phyloP scores from a whole-genome alignment of 2,329 filamentous ascomycete genomes.

The Penicillium sp. region DNA sequence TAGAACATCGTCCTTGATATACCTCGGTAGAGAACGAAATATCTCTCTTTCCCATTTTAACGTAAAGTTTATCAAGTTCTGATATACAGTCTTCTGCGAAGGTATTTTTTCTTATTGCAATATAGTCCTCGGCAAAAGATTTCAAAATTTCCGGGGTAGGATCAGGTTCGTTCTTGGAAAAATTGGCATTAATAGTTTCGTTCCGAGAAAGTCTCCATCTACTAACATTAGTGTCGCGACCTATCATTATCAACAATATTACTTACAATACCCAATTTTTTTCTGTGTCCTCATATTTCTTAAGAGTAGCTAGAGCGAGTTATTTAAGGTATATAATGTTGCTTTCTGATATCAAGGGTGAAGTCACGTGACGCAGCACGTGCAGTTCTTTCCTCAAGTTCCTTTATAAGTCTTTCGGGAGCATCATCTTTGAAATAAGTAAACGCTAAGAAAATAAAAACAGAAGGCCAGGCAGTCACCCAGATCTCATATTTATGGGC shows the following conservation, averaged over 20 bases:
- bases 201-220: constrained; percentile 20
- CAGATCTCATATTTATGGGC: not conserved
- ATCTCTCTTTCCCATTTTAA: constrained; percentile 1
- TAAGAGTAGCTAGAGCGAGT: constrained; percentile 10
- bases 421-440: not conserved
- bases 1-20: not conserved
- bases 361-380: constrained; percentile 21
- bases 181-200: constrained; percentile 13
- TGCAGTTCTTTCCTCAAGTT: constrained; percentile 16
- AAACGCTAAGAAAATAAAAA: no score
- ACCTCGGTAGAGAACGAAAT: not conserved
- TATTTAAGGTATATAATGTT: constrained; percentile 16
- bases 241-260: not conserved
- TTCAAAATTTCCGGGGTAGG: constrained; percentile 21
- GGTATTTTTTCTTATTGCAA: constrained; percentile 17
- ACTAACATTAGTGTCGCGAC: constrained; percentile 1
- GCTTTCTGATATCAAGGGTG: constrained; percentile 20
- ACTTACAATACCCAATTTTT: constrained; percentile 16
- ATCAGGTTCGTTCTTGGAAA: constrained; percentile 15
- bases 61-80: not conserved
- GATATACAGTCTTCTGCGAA: not conserved
- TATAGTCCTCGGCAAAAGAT: constrained; percentile 23
- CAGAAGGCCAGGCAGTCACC: not conserved
- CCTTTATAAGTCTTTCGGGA: constrained; percentile 11
- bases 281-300: constrained; percentile 13